These are phyloP conservation scores for Backusella parvicylindrica DNA, from an alignment of 192 early-diverging fungal species.

Conservation along the genomic window DNA sequence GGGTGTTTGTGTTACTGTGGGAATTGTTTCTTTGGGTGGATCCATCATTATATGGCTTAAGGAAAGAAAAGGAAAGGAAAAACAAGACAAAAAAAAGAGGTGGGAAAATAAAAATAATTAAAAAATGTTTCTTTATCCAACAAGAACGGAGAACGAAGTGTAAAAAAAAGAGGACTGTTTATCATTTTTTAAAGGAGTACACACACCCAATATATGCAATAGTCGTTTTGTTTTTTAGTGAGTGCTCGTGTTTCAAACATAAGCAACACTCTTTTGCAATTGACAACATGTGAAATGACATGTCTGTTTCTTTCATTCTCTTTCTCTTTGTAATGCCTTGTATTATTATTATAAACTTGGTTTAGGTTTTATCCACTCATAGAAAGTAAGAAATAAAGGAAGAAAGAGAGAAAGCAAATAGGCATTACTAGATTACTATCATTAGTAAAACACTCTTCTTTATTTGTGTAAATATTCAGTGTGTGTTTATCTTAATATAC, in stretches of 20 bases:
- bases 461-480: not conserved
- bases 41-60: not conserved
- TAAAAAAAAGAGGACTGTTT: not conserved
- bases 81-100: conserved; percentile 12
- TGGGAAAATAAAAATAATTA: conserved; percentile 10
- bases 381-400: too few relatives aligned
- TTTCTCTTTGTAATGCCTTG: not conserved
- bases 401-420: too few relatives aligned
- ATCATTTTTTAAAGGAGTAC: conserved; percentile 5
- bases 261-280: not conserved
- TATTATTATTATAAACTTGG: not conserved
- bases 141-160: not conserved
- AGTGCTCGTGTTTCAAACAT: not conserved
- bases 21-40: not conserved
- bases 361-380: too few relatives aligned
- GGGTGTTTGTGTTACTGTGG: conserved; percentile 1
- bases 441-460: too few relatives aligned
- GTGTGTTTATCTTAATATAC: too few relatives aligned
- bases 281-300: not conserved
- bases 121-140: not conserved
- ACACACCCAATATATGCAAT: not conserved
- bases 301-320: not conserved
- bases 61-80: not conserved
- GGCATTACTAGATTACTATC: too few relatives aligned
- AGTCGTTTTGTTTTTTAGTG: not conserved